Conservation (phyloP, 129 eudicot species). For the Artemisia tridentata region DNA sequence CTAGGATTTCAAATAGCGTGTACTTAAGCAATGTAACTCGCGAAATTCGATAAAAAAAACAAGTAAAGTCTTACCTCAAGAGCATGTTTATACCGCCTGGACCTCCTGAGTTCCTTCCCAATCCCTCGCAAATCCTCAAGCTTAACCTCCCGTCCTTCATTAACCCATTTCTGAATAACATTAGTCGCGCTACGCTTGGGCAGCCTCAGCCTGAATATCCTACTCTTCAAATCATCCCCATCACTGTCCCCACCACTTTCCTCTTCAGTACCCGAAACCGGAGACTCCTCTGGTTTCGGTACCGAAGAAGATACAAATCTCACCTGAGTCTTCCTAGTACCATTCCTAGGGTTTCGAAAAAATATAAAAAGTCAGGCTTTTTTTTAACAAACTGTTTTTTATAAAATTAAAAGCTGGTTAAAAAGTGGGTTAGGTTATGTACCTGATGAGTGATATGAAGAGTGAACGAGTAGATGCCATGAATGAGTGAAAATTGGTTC, state of each 20-base stretch:
- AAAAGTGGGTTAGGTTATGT: too few species aligned
- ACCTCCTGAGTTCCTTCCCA: constrained; percentile 64
- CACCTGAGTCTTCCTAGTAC: not conserved
- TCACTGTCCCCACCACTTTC: constrained; percentile 13
- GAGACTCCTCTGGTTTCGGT: constrained; percentile 37
- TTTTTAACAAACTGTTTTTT: too few species aligned
- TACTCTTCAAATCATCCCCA: constrained; percentile 78
- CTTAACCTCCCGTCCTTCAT: constrained; percentile 52
- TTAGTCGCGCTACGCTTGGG: constrained; percentile 87
- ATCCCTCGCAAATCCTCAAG: constrained; percentile 66
- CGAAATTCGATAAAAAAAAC: not conserved
- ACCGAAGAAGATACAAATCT: constrained; percentile 48
- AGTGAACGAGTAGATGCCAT: too few species aligned
- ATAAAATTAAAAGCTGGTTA: too few species aligned
- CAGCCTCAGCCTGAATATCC: constrained; percentile 78
- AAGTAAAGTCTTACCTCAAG: constrained; percentile 59
- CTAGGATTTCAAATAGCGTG: not conserved
- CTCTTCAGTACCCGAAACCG: constrained; percentile 22
- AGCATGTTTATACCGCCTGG: constrained; percentile 86
- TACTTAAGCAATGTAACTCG: not conserved
- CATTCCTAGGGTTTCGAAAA: constrained; percentile 20
- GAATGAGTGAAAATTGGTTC: too few species aligned
- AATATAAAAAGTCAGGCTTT: constrained; percentile 6
- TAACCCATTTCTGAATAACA: constrained; percentile 77
- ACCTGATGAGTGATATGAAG: too few species aligned